Percentiles rank a stretch among this genome's conserved stretches.
Conservation (phyloP, 768 basidiomycete species). For the Lactarius tabidus region DNA sequence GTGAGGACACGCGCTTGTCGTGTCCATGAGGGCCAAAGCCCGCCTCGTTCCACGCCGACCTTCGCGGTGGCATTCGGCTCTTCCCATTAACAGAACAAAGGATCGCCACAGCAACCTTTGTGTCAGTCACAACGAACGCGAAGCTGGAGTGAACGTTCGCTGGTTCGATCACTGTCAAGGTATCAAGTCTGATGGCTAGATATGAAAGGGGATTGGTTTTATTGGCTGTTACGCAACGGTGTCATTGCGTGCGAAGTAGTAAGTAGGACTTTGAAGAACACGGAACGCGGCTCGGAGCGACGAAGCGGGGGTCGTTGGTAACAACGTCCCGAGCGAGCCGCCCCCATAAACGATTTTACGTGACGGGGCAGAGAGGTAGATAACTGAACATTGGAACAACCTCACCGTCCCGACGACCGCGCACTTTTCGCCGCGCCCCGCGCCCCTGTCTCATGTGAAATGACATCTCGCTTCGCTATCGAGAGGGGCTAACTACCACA, state of each 20-base stretch:
- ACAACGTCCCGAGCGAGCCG: not conserved
- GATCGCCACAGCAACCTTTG: not conserved
- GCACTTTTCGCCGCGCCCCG: not conserved
- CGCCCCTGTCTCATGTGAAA: constrained; percentile 5
- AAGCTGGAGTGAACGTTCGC: not conserved
- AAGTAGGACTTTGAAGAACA: not conserved
- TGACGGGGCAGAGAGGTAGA: not conserved
- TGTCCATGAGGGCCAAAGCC: not conserved
- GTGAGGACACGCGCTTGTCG: not conserved
- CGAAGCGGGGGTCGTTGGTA: not conserved
- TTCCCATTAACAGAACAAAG: not conserved
- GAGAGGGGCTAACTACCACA: not conserved
- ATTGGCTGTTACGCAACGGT: too few relatives aligned
- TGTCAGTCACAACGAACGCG: not conserved
- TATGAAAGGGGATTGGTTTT: too few relatives aligned
- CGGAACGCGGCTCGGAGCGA: not conserved
- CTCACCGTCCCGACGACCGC: not conserved
- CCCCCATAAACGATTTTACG: not conserved
- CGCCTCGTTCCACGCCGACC: not conserved
- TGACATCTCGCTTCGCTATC: not conserved
- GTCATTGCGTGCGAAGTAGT: not conserved
- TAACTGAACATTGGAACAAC: constrained; percentile 13
- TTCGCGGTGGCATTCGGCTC: too few relatives aligned
- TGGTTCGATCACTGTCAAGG: not conserved
- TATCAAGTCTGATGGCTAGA: too few relatives aligned